Base-by-base conservation (phyloP, 2,329 filamentous ascomycete species). In the Cercospora nicotianae region DNA sequence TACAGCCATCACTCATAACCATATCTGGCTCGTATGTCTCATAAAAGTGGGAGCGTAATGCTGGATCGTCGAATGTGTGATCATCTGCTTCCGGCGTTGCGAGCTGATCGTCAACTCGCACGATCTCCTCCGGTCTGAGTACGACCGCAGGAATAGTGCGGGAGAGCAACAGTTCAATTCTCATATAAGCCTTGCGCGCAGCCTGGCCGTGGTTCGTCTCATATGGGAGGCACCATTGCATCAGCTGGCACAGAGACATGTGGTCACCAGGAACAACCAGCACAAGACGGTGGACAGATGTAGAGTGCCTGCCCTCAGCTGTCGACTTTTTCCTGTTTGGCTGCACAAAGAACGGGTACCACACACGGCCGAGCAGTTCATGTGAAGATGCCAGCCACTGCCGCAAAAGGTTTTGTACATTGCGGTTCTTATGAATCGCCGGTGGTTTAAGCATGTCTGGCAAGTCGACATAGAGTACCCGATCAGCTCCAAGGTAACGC, bases 1-100 rank as follows among this genome's bases (percentile, higher is more conserved):
- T 87, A 55, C 91, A 90, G 0, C 91, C 83, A 67, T 84, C 83
- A 26, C 81, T 81, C 83, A 85, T 85, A 5, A 81, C 78, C 26
- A 61, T 58, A 0, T 67, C 64, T 18, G 68, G 39, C 31, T 68
- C 59, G 20, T 70, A 63, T 1, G n/a, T 12, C 10, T 73, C 67
- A 2, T 31, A 20, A 12, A 69, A 72, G 0, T 42, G 12, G 33
- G 53, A 26, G 12, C 23, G 10, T 10, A 71, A 23, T 13, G 7
- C 20, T 0, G 65, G 65, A 65, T 84, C 82, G 23, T 80, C 73
- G 67, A 79, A 83, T 1, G 65, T 71, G 0, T 33, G 61, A 45
- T 78, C 76, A 62, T 83, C 82, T 0, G 64, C 66, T 4, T 75
- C 74, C 0, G 70, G 72, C 51, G 81, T 78, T 0, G 81, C 76